Base-by-base conservation (phyloP, 2,329 filamentous ascomycete genomes). In the Periglandula ipomoeae region DNA sequence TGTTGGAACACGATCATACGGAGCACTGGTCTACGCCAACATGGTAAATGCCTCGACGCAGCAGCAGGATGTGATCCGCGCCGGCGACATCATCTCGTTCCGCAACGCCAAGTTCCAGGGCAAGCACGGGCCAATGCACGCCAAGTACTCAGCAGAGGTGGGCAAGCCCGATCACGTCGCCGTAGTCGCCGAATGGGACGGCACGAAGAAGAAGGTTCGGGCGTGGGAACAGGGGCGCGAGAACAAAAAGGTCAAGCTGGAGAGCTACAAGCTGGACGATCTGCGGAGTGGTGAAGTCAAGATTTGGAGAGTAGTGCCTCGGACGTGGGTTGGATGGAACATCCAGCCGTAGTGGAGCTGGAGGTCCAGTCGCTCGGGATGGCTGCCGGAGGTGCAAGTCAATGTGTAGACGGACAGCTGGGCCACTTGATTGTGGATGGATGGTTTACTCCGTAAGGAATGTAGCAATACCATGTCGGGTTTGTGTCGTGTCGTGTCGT, bases 201-300 rank as follows among this genome's bases (percentile, higher is more conserved):
- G 93, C 3, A 95, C 89, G 37, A 95, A 96, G 79, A 95, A 95
- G 77, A 96, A 97, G 75, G 85, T 98, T 23, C 74, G 90, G 24
- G 90, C 85, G 2, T 97, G 89, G 87, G 93, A 97, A 66, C 93
- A 98, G 64, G 91, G 91, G 0, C 75, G 91, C 13, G 91, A 97
- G 71, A 90, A 82, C 65, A 91, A 86, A 67, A 97, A 96, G 73
- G 84, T 94, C 48, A 93, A 94, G 72, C 72, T 88, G 52, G 91
- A 97, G 73, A 95, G 89, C 69, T 97, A 91, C 70, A 87, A 90
- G 70, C 76, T 98, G 52, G 89, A 90, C 40, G 93, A 98, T 70
- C 63, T 98, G 64, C 79, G 88, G 62, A 91, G 85, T 66, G 93
- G 93, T 17, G 93, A 98, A 70, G 90, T 96, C 58, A 91, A 93